Percentiles rank a stretch among this genome's conserved stretches.
Conservation (phyloP, 2,329 filamentous ascomycete genomes). For the Aspergillus sp. region DNA sequence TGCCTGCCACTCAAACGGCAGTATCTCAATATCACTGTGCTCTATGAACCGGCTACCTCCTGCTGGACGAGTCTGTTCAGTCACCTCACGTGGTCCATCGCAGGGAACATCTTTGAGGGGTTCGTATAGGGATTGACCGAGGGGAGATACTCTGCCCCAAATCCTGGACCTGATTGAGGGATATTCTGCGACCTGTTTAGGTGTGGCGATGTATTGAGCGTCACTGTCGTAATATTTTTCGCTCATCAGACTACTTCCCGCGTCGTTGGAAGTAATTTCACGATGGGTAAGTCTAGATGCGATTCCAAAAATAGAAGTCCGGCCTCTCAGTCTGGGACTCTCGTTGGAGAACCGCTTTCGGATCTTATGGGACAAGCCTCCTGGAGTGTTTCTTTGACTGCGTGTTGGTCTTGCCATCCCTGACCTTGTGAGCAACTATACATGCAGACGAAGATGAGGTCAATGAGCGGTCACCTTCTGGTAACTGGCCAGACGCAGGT, state of each 20-base stretch:
- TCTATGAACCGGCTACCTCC: not conserved
- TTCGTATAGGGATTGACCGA: conserved; percentile 7
- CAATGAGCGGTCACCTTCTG: conserved; percentile 13
- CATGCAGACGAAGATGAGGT: not conserved
- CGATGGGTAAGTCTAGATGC: conserved; percentile 11
- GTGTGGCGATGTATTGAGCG: conserved; percentile 37
- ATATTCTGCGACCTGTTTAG: conserved; percentile 21
- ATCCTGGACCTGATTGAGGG: conserved; percentile 7
- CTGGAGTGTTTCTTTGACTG: conserved; percentile 14
- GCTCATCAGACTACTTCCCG: conserved; percentile 35
- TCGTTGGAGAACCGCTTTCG: conserved; percentile 35
- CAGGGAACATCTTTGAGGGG: not conserved
- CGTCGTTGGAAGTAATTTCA: conserved; percentile 14
- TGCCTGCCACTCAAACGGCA: too few relatives aligned
- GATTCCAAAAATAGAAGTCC: conserved; percentile 19
- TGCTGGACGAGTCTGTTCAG: too few relatives aligned
- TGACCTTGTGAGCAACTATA: conserved; percentile 6
- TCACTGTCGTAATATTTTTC: conserved; percentile 43
- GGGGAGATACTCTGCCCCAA: conserved; percentile 8
- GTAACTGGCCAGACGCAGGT: not conserved
- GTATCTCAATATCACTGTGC: too few relatives aligned
- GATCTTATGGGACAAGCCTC: conserved; percentile 26
- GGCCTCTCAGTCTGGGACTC: conserved; percentile 12
- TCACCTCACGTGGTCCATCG: not conserved
- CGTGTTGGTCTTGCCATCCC: conserved; percentile 6